Conservation (phyloP, 176 grass and related monocot genomes). For the Elaeis guineensis region DNA sequence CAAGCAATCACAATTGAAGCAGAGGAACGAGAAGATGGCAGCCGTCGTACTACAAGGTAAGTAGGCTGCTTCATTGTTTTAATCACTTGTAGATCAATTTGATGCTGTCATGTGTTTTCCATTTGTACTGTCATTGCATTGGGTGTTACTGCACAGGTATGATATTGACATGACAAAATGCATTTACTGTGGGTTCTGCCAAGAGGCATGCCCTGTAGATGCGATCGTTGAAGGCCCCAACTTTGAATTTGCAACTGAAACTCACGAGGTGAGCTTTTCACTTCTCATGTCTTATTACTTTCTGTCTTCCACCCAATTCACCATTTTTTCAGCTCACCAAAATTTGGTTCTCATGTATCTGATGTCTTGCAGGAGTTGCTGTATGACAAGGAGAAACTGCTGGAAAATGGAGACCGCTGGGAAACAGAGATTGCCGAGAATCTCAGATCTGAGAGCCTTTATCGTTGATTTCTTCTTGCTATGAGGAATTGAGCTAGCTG, state of each 20-base stretch:
- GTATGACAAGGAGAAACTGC: constrained; percentile 98
- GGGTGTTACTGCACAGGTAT: too few species aligned
- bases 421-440: constrained; percentile 97
- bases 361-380: constrained; percentile 61
- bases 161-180: constrained; percentile 99
- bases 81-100: too few species aligned
- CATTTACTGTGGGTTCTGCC: constrained; percentile 98
- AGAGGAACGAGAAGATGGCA: constrained; percentile 97
- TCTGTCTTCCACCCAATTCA: too few species aligned
- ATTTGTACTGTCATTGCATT: too few species aligned
- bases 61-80: too few species aligned
- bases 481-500: too few species aligned
- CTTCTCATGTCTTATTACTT: too few species aligned
- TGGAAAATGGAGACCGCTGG: constrained; percentile 96
- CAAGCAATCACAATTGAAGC: constrained; percentile 98
- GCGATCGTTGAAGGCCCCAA: constrained; percentile 98
- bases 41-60: constrained; percentile 91
- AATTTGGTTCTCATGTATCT: background rate
- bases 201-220: constrained; percentile 97
- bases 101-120: too few species aligned
- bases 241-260: constrained; percentile 98
- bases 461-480: constrained; percentile 38
- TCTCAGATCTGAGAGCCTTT: constrained; percentile 80
- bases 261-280: constrained; percentile 59
- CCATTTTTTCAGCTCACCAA: too few species aligned